Evolutionary conservation across 2,329 filamentous ascomycete genomes (phyloP).

Genomic region (Pseudocercospora crystallina): DNA sequence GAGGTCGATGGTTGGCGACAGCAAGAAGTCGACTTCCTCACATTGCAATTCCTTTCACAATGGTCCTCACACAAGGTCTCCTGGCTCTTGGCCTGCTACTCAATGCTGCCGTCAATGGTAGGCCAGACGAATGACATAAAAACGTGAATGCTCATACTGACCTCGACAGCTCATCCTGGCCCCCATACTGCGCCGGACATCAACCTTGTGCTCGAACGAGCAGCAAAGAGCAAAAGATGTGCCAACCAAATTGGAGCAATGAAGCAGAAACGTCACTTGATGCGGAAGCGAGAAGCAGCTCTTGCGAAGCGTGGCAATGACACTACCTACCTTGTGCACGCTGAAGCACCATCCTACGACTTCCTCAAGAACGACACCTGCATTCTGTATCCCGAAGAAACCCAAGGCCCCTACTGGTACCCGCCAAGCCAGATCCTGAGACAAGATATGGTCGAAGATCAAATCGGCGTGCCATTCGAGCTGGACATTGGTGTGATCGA

Average conservation of each 20-base stretch:
- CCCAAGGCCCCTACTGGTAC: slow-evolving; percentile 14
- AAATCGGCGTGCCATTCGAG: slow-evolving; percentile 14
- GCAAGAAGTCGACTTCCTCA: no score
- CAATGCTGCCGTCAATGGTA: not conserved
- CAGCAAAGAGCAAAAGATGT: slow-evolving; percentile 11
- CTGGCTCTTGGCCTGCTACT: not conserved
- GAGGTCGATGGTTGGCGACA: no score
- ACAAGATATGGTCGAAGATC: slow-evolving; percentile 10
- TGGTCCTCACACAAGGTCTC: not conserved
- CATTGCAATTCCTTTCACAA: not conserved
- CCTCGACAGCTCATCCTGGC: slow-evolving; percentile 1
- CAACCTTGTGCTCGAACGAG: not conserved
- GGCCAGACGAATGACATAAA: not conserved
- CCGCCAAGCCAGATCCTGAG: slow-evolving; percentile 8
- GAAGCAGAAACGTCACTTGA: slow-evolving; percentile 12
- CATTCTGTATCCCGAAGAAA: slow-evolving; percentile 13
- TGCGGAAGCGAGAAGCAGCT: slow-evolving; percentile 6
- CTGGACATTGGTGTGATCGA: slow-evolving; percentile 16
- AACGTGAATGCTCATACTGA: not conserved
- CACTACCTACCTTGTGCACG: slow-evolving; percentile 11
- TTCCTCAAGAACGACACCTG: slow-evolving; percentile 17
- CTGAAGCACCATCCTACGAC: slow-evolving; percentile 11
- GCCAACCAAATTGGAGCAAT: slow-evolving; percentile 10
- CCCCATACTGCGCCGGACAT: not conserved
- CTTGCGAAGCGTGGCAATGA: slow-evolving; percentile 6